Base-by-base conservation (phyloP, 305 asterid species). In the Rubia balearica region DNA sequence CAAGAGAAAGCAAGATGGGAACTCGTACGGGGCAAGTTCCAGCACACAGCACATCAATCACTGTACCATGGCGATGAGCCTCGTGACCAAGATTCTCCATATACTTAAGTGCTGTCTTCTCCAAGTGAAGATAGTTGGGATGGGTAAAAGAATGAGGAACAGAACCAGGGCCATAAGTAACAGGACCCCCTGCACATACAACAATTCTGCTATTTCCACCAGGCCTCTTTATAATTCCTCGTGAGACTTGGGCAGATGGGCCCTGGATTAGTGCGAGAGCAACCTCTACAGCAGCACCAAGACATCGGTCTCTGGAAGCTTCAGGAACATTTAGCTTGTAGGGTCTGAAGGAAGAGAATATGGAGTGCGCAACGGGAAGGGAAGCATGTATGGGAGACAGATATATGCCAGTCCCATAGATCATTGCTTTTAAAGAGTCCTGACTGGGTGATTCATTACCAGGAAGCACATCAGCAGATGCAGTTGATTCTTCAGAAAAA, bases 1-100 rank as follows among this genome's bases (percentile, higher is more conserved):
- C 92, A 77, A 92, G 95, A 69, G 96, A 92, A 59, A 81, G 98
- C 76, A 92, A 76, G 60, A 92, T 76, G 75, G 92, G 90, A 78
- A 86, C 90, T 70, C 98, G 87, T 30, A 87, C 86, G 8, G 98
- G 98, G 74, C 96, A 92, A 66, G 96, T 92, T 74, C 98, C 98
- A 62, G 98, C 98, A 76, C 98, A 90, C 66, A 90, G 83, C 64
- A 92, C 82, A 80, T 92, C 98, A 73, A 90, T 82, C 72, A 88
- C 90, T n/a, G 90, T 85, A 76, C 85, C 86, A 70, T 83, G 81
- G 56, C 80, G 85, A 82, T 83, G 85, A 69, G 96, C 96, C 75
- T 87, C 85, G 62, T 84, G 85, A 24, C 96, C 96, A 68, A 90
- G 84, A 76, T 76, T 81, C 71, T 88, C 96, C 98, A 92, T 92